phyloP scores from a whole-genome alignment of 2,329 filamentous ascomycete species.

The Paramyrothecium sp. region DNA sequence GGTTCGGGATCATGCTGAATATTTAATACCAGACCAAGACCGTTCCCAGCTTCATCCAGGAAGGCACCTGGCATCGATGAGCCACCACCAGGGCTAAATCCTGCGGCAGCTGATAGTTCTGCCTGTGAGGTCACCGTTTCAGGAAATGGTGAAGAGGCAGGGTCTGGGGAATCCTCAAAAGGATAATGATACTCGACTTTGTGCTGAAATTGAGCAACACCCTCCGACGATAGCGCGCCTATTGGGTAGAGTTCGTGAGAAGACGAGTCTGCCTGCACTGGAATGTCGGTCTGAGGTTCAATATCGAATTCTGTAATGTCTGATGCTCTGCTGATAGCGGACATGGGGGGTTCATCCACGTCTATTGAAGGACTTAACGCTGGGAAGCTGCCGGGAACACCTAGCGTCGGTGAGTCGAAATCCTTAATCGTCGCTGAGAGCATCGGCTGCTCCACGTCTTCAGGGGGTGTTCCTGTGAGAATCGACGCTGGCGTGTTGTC shows the following conservation, averaged over 20 bases:
- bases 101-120: background rate
- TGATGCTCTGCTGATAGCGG: slow-evolving; percentile 59
- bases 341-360: slow-evolving; percentile 50
- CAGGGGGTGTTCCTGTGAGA: background rate
- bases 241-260: slow-evolving; percentile 21
- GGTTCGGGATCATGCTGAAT: slow-evolving; percentile 22
- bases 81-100: background rate
- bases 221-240: slow-evolving; percentile 25
- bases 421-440: slow-evolving; percentile 11
- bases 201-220: slow-evolving; percentile 17
- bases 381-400: slow-evolving; percentile 63
- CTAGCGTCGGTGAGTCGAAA: slow-evolving; percentile 64
- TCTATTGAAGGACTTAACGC: slow-evolving; percentile 33
- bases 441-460: background rate
- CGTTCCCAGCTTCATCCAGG: slow-evolving; percentile 19
- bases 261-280: slow-evolving; percentile 30
- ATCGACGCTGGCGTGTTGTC: background rate
- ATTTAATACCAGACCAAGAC: slow-evolving; percentile 29
- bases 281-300: slow-evolving; percentile 64
- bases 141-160: slow-evolving; percentile 15
- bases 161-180: slow-evolving; percentile 43
- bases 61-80: slow-evolving; percentile 25
- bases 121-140: background rate
- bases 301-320: slow-evolving; percentile 69
- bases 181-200: slow-evolving; percentile 48